Evolutionary conservation across 2,329 filamentous ascomycete species (phyloP).

Genomic region (Microcera coccophila): DNA sequence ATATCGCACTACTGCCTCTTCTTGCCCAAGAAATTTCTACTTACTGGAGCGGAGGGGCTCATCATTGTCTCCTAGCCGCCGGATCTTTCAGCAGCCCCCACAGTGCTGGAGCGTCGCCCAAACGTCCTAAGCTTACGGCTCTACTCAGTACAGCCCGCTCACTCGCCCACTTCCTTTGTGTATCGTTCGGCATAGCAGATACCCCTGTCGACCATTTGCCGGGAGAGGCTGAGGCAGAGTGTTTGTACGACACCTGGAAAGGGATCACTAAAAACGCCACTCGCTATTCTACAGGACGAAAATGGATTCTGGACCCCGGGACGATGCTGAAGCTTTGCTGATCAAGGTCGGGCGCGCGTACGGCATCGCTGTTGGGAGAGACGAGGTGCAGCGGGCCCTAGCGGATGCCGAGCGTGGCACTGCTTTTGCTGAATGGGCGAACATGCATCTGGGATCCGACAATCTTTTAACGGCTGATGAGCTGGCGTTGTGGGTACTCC

Average conservation of each 20-base stretch:
- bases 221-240: conserved; percentile 10
- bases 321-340: conserved; percentile 32
- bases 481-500: conserved; percentile 45
- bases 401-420: conserved; percentile 33
- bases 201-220: background rate
- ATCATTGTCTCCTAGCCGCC: too few species aligned
- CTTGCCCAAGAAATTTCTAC: too few species aligned
- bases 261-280: conserved; percentile 27
- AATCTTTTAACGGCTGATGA: conserved; percentile 54
- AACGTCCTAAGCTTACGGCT: background rate
- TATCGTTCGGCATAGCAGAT: conserved; percentile 1
- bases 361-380: conserved; percentile 30
- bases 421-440: conserved; percentile 46
- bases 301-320: conserved; percentile 28
- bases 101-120: background rate
- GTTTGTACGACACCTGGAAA: conserved; percentile 21
- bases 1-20: background rate
- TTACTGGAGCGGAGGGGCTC: too few species aligned
- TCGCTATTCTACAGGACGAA: conserved; percentile 31
- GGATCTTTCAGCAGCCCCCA: too few species aligned
- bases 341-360: conserved; percentile 32
- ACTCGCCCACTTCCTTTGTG: conserved; percentile 1
- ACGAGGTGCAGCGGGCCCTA: conserved; percentile 38
- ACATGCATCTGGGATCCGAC: conserved; percentile 45
- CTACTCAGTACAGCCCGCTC: background rate